Base-by-base conservation (phyloP, 805 yeast genomes). In the Candida hispaniensis region DNA sequence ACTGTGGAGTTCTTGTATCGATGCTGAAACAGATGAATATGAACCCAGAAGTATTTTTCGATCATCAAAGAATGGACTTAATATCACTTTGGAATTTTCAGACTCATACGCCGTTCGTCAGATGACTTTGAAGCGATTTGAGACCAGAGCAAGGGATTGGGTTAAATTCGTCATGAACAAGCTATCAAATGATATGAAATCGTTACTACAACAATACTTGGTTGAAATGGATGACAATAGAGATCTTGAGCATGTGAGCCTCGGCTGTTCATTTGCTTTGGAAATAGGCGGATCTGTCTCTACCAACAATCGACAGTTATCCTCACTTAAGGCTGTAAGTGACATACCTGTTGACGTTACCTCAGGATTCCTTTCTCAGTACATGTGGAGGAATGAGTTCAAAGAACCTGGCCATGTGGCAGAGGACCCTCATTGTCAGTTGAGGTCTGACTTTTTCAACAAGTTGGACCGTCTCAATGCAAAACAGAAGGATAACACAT, bases 211-310 rank as follows among this genome's bases (percentile, higher is more conserved):
- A 48, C 63, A 78, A 0, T 91, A 88, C 49, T 71, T 85, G 3
- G 66, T 82, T 2, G 66, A 62, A 17, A 46, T 59, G 45, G 59
- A 63, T 15, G 54, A 49, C 11, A 40, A 52, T 47, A 39, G 59
- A 47, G 43, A 57, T 49, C 43, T 51, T 53, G 44, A 66, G 54
- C 47, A 60, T 47, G 67, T 80, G 25, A 76, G 79, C 39, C 75
- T 69, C 48, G 97, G 97, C 38, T 77, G 85, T 30, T 76, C 93
- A 0, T 81, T 88, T 64, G 97, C 98, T 0, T 60, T 86, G 40
- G 91, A 81, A 45, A 69, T 83, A 75, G 93, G 94, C 1, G 83
- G 91, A 4, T 54, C 69, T 4, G 67, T 82, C 8, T 58, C 75
- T n/a, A 64, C 75, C 12, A 18, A 25, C n/a, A 93, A 82, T 47